Percentiles rank a stretch among this genome's conserved stretches.
These are phyloP conservation scores for Mucor sp. DNA, from an alignment of 371 early-diverging fungal genomes.

Conservation along the genomic window DNA sequence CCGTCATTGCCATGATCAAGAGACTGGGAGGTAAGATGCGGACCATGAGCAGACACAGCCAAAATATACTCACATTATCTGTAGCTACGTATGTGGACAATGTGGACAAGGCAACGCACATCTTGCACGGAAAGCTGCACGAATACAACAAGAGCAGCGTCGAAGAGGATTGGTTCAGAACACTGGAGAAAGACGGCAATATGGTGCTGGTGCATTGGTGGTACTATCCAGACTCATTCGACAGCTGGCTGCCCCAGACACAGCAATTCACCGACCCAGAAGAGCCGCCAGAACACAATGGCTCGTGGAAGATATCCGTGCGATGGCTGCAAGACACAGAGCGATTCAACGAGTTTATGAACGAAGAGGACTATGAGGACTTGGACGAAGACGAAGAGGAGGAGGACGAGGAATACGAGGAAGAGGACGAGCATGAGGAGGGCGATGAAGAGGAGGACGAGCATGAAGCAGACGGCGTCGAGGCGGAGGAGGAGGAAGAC, in stretches of 20 bases:
- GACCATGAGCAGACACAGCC: too few species aligned
- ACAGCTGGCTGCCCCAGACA: conserved; percentile 74
- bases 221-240: conserved; percentile 85
- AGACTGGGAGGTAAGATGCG: conserved; percentile 51
- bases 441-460: conserved; percentile 74
- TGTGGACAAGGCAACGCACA: conserved; percentile 62
- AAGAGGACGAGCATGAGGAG: conserved; percentile 12
- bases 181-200: conserved; percentile 68
- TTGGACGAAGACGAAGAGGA: conserved; percentile 24
- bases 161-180: conserved; percentile 76
- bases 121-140: conserved; percentile 54
- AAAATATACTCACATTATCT: neutral
- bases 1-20: conserved; percentile 39
- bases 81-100: conserved; percentile 47
- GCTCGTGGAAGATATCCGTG: conserved; percentile 70
- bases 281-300: conserved; percentile 63
- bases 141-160: conserved; percentile 33
- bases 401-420: conserved; percentile 24
- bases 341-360: conserved; percentile 77
- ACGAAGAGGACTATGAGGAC: conserved; percentile 77
- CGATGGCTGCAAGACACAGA: conserved; percentile 80
- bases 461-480: conserved; percentile 37
- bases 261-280: conserved; percentile 72
- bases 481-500: conserved; percentile 26
- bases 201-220: conserved; percentile 79